phyloP scores from a whole-genome alignment of 139 green algal genomes.

The Tetraselmis striata region DNA sequence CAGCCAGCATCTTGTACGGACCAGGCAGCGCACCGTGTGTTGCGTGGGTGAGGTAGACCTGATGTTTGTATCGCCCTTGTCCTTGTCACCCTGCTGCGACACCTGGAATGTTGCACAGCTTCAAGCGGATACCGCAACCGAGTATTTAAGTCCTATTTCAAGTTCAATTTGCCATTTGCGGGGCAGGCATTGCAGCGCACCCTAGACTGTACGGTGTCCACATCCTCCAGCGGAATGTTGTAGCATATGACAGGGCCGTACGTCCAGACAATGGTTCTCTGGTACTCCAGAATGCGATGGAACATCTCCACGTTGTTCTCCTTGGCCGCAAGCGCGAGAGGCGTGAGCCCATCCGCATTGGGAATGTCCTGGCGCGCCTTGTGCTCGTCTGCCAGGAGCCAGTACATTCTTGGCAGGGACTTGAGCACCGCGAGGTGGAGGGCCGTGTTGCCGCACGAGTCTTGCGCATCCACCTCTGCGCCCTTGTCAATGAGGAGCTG shows the following conservation, averaged over 20 bases:
- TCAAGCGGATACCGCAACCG: too few species aligned
- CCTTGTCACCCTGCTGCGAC: too few species aligned
- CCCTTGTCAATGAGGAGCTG: neutral
- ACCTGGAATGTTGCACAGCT: too few species aligned
- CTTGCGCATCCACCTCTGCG: neutral
- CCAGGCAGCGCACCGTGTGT: too few species aligned
- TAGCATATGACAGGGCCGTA: neutral
- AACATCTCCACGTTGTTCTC: conserved; percentile 1
- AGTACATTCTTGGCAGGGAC: neutral
- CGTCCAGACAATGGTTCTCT: neutral
- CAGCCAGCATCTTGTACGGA: too few species aligned
- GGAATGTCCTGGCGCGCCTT: neutral
- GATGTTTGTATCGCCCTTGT: too few species aligned
- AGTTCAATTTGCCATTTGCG: too few species aligned
- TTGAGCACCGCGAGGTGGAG: neutral
- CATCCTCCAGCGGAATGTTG: neutral
- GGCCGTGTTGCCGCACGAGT: neutral
- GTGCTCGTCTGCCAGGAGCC: neutral
- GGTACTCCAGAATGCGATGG: neutral
- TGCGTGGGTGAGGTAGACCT: too few species aligned
- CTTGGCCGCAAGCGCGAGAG: neutral
- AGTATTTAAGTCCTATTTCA: too few species aligned
- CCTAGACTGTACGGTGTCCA: neutral
- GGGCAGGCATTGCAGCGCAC: neutral
- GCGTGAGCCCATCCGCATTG: neutral